Conservation (phyloP, 2,329 filamentous ascomycete genomes). For the Exophiala lecanii-corni region DNA sequence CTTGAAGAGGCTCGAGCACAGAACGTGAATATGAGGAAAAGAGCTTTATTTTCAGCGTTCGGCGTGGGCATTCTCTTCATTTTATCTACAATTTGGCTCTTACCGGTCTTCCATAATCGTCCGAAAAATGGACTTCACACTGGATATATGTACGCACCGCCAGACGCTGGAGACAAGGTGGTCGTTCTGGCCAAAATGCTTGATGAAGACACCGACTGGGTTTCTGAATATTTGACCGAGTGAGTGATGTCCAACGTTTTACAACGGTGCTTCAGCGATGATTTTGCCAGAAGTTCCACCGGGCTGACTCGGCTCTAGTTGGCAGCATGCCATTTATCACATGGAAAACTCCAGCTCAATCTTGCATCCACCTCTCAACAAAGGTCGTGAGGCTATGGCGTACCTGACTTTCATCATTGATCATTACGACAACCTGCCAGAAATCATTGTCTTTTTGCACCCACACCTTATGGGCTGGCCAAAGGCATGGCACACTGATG, state of each 20-base stretch:
- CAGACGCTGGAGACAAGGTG: slow-evolving; percentile 32
- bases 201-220: slow-evolving; percentile 43
- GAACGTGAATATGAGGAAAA: no score
- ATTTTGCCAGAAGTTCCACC: no score
- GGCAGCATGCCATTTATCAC: slow-evolving; percentile 27
- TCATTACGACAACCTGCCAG: slow-evolving; percentile 56
- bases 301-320: no score
- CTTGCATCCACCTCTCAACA: slow-evolving; percentile 49
- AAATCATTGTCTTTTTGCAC: slow-evolving; percentile 59
- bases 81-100: no score
- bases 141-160: slow-evolving; percentile 7
- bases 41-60: no score
- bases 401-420: slow-evolving; percentile 60
- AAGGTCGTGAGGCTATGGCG: slow-evolving; percentile 60
- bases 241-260: slow-evolving; percentile 29
- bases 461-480: slow-evolving; percentile 48
- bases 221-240: slow-evolving; percentile 41
- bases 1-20: no score
- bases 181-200: slow-evolving; percentile 43
- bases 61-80: no score
- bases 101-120: not conserved
- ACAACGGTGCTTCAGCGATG: no score
- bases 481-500: slow-evolving; percentile 55
- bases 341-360: slow-evolving; percentile 24
- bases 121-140: not conserved